Evolutionary conservation across 176 grass and related monocot species (phyloP).

Genomic region (Pharus latifolius): DNA sequence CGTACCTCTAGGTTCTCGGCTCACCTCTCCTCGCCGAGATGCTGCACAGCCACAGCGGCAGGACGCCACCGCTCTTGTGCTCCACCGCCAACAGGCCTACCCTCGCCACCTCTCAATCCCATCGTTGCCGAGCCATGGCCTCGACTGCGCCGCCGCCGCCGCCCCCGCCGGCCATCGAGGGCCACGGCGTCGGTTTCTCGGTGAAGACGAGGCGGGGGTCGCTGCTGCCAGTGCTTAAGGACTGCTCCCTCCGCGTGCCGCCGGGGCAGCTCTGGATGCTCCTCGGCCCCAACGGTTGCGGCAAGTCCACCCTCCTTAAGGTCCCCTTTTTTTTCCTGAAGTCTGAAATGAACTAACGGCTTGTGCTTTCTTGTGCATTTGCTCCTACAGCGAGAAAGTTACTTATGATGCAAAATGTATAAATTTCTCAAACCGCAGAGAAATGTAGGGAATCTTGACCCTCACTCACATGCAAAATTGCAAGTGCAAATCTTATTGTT

Average conservation of each 20-base stretch:
- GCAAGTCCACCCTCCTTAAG: slow-evolving; percentile 91
- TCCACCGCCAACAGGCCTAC: background rate
- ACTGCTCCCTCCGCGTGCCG: slow-evolving; percentile 59
- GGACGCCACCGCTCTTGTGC: background rate
- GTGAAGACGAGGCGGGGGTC: slow-evolving; percentile 43
- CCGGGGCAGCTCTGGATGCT: slow-evolving; percentile 95
- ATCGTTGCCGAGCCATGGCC: background rate
- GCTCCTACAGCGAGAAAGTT: background rate
- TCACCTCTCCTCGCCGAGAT: background rate
- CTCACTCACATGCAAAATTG: background rate
- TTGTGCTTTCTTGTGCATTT: background rate
- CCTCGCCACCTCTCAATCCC: background rate
- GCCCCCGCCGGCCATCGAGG: slow-evolving; percentile 47
- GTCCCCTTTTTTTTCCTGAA: slow-evolving; percentile 25
- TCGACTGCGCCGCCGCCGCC: background rate
- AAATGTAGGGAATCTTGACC: too few relatives aligned
- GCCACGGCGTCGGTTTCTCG: slow-evolving; percentile 42
- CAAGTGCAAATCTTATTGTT: background rate
- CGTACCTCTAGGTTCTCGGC: background rate
- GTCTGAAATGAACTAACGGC: background rate
- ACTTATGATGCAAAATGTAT: background rate
- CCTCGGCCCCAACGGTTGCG: slow-evolving; percentile 91
- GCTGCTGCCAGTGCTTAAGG: slow-evolving; percentile 56
- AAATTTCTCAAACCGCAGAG: background rate
- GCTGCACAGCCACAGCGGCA: slow-evolving; percentile 20